Evolutionary conservation across 768 basidiomycete species (phyloP).

Genomic region (Termitomyces sp.): DNA sequence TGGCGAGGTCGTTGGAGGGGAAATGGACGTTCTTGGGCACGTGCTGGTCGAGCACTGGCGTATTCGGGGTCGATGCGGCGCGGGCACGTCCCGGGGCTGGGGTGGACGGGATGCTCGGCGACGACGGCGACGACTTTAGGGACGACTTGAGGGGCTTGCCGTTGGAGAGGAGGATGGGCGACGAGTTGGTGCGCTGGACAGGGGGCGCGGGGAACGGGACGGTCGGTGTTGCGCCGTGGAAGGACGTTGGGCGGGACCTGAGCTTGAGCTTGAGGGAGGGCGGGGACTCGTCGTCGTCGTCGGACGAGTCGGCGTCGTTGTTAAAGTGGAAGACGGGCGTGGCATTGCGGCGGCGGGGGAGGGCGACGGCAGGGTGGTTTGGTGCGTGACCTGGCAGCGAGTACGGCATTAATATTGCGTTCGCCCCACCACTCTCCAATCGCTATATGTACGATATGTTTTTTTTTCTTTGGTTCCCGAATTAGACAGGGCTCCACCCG

Average conservation of each 20-base stretch:
- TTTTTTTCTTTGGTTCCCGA: not conserved
- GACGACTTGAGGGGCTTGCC: slow-evolving; percentile 88
- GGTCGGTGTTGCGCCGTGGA: not conserved
- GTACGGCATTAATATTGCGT: slow-evolving; percentile 36
- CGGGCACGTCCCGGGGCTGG: slow-evolving; percentile 26
- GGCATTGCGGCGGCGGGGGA: slow-evolving; percentile 27
- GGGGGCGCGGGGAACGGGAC: slow-evolving; percentile 19
- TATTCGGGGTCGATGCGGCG: slow-evolving; percentile 51
- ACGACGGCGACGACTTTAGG: slow-evolving; percentile 61
- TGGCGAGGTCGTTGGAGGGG: slow-evolving; percentile 60
- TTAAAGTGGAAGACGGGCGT: slow-evolving; percentile 34
- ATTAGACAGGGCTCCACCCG: not conserved
- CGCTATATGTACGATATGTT: not conserved
- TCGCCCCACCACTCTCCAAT: no score
- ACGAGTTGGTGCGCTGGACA: slow-evolving; percentile 33
- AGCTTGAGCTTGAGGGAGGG: slow-evolving; percentile 16
- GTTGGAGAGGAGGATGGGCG: slow-evolving; percentile 54
- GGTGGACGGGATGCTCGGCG: slow-evolving; percentile 37
- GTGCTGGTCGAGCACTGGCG: slow-evolving; percentile 32
- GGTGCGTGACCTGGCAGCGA: slow-evolving; percentile 23
- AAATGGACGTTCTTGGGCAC: slow-evolving; percentile 66
- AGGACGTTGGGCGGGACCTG: slow-evolving; percentile 18
- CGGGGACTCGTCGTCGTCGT: slow-evolving; percentile 17
- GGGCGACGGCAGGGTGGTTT: no score
- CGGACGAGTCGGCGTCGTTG: slow-evolving; percentile 22